These are phyloP conservation scores for Kwoniella heveanensis DNA, from an alignment of 768 basidiomycete species.

Conservation along the genomic window DNA sequence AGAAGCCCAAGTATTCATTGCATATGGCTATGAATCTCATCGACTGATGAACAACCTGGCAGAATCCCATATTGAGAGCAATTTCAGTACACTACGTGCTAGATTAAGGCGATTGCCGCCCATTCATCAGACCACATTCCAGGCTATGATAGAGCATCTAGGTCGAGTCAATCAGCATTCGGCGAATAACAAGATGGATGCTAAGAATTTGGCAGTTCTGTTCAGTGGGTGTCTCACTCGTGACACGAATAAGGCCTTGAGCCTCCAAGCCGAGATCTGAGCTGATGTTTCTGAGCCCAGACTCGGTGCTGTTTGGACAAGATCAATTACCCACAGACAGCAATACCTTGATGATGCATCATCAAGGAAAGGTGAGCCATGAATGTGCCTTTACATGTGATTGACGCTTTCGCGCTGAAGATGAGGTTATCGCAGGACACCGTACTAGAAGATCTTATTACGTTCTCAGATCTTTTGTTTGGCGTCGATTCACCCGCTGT, in stretches of 20 bases:
- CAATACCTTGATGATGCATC: constrained; percentile 76
- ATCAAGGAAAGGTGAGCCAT: constrained; percentile 67
- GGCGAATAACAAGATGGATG: constrained; percentile 89
- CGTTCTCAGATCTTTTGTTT: constrained; percentile 62
- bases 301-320: constrained; percentile 81
- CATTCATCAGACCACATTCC: constrained; percentile 82
- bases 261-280: too few relatives aligned
- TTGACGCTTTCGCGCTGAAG: too few relatives aligned
- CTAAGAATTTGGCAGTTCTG: constrained; percentile 84
- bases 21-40: not conserved
- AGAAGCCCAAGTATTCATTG: not conserved
- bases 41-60: not conserved
- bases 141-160: constrained; percentile 78
- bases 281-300: constrained; percentile 15
- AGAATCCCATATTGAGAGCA: constrained; percentile 73
- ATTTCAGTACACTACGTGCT: constrained; percentile 76
- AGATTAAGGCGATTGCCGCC: constrained; percentile 81
- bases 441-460: constrained; percentile 84
- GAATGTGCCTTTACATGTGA: constrained; percentile 3
- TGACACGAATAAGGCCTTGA: too few relatives aligned
- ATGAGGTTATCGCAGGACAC: constrained; percentile 63
- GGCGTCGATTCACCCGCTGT: constrained; percentile 26
- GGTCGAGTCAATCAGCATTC: constrained; percentile 67
- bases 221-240: constrained; percentile 64
- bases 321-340: constrained; percentile 80